Conservation (phyloP, 192 early-diverging fungal species). For the Polychytrium aggregatum region DNA sequence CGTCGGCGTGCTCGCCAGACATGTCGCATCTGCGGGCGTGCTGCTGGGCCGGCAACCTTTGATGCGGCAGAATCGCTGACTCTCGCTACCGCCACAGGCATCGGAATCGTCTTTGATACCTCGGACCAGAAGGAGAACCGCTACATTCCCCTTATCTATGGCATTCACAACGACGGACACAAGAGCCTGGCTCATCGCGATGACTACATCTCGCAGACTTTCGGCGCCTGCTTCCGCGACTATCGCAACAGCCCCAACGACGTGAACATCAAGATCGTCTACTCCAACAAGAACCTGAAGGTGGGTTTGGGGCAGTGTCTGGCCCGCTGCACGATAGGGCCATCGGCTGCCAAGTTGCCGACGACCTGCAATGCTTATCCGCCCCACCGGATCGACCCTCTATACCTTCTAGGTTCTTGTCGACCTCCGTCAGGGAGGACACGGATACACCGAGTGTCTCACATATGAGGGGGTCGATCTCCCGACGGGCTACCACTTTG, state of each 20-base stretch:
- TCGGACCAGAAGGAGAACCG: constrained; percentile 20
- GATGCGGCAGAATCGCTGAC: too few species aligned
- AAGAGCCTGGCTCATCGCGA: constrained; percentile 29
- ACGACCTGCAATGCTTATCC: too few species aligned
- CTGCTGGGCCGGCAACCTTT: too few species aligned
- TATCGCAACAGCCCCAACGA: constrained; percentile 53
- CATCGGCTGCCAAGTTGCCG: too few species aligned
- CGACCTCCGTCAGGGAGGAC: constrained; percentile 45
- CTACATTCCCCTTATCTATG: constrained; percentile 44
- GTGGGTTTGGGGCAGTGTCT: too few species aligned
- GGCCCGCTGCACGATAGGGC: too few species aligned
- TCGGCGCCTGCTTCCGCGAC: constrained; percentile 46
- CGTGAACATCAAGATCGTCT: constrained; percentile 44
- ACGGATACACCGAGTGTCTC: constrained; percentile 45
- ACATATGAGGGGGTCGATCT: constrained; percentile 34
- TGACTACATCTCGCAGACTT: constrained; percentile 16
- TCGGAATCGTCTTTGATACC: constrained; percentile 58
- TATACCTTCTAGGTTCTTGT: constrained; percentile 22
- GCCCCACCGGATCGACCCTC: too few species aligned
- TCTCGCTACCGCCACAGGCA: too few species aligned
- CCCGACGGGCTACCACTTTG: constrained; percentile 67
- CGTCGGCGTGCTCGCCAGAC: too few species aligned
- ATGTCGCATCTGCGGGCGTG: too few species aligned
- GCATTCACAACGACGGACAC: constrained; percentile 51
- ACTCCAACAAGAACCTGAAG: constrained; percentile 40